Percentiles rank a stretch among this genome's conserved stretches.
These are phyloP conservation scores for Pyricularia sp. DNA, from an alignment of 2,329 filamentous ascomycete genomes.

Conservation along the genomic window DNA sequence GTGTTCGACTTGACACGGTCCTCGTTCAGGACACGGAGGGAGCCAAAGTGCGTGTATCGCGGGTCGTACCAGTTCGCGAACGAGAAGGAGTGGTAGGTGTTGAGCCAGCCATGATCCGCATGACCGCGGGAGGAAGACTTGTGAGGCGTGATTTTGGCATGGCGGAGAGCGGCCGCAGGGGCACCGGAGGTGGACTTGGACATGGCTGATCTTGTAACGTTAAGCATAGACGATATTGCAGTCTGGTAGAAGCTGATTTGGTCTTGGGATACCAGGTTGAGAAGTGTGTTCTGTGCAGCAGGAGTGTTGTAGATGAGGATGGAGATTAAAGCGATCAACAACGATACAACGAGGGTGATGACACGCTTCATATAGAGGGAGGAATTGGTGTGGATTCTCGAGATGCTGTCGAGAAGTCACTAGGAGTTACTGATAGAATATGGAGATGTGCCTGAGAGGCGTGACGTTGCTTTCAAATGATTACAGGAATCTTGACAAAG, in stretches of 20 bases:
- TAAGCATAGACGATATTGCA: conserved; percentile 19
- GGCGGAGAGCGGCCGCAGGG: conserved; percentile 29
- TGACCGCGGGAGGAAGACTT: conserved; percentile 65
- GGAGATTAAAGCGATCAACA: conserved; percentile 19
- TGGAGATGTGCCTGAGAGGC: neutral
- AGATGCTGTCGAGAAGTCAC: conserved; percentile 10
- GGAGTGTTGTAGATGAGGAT: conserved; percentile 17
- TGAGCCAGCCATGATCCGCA: conserved; percentile 77
- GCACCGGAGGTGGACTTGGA: conserved; percentile 33
- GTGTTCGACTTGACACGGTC: conserved; percentile 66
- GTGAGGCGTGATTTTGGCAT: conserved; percentile 67
- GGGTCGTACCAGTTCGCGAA: conserved; percentile 69
- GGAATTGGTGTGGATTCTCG: neutral
- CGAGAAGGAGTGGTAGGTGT: conserved; percentile 78
- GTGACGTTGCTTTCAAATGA: conserved; percentile 2
- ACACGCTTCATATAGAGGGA: conserved; percentile 22
- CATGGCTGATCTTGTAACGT: conserved; percentile 40
- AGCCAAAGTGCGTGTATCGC: conserved; percentile 58
- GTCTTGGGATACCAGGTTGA: neutral
- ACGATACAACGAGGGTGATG: conserved; percentile 14
- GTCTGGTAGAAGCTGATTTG: conserved; percentile 5
- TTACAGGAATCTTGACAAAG: neutral
- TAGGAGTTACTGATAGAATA: neutral
- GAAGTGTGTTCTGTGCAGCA: conserved; percentile 1
- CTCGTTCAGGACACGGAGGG: conserved; percentile 79